Base-by-base conservation (phyloP, 768 basidiomycete genomes). In the Boletus subcaerulescens region DNA sequence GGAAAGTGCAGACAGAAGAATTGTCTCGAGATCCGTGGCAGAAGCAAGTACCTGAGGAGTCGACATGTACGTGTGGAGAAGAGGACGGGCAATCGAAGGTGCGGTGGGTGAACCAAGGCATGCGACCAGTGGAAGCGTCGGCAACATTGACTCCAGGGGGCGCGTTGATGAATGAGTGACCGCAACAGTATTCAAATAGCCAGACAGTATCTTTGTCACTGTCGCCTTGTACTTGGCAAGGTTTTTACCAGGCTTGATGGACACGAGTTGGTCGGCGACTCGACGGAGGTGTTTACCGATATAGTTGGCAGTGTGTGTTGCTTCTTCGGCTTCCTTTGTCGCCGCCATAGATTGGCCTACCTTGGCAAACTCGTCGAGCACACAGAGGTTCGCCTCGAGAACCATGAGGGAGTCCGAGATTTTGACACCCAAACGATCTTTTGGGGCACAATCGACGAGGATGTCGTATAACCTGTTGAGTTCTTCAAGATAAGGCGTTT, bases 401-500 rank as follows among this genome's bases (percentile, higher is more conserved):
- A 83, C 73, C 42, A 81, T 60, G 12, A 69, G 59, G 18, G 73
- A 75, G 57, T 81, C 80, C 24, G 71, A 62, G 3, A 62, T 29
- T 10, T 71, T 72, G 24, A 80, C 60, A 15, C 49, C 50, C 20
- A 76, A 61, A 18, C 67, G 69, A 40, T 77, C 73, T n/a, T 65
- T 61, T n/a, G 58, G 48, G 6, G 73, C 71, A 48, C 73, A 64
- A 12, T 70, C 45, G 22, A 74, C 57, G 36, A 80, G 71, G 20
- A 66, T 60, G n/a, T 71, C 65, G 58, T 80, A 85, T 5, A 87
- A 58, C 50, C 76, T 71, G 63, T 87, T 84, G 49, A 89, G 73
- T 6, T 87, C 82, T 2, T 72, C 71, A 2, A 84, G 61, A 64
- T 77, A 77, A 35, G 74, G 74, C 5, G 26, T 44, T 12, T 77